Conservation (phyloP, 2,329 filamentous ascomycete genomes). For the Myotisia sp. region DNA sequence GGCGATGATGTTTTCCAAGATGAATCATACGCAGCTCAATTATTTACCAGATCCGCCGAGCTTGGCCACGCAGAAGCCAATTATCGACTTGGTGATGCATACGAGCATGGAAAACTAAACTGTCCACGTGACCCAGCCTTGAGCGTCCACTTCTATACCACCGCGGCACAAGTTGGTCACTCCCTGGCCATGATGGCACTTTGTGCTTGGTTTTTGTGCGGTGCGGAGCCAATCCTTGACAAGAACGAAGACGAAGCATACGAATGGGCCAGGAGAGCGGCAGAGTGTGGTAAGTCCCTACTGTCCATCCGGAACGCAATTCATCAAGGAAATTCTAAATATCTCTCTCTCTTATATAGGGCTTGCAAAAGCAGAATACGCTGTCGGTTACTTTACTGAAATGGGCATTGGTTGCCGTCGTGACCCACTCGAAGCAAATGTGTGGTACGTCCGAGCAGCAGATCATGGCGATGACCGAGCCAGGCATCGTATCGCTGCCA, state of each 20-base stretch:
- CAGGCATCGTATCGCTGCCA: constrained; percentile 71
- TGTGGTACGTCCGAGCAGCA: constrained; percentile 94
- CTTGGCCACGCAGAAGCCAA: constrained; percentile 76
- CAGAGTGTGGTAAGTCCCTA: constrained; percentile 56
- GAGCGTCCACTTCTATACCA: constrained; percentile 95
- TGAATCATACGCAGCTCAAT: constrained; percentile 74
- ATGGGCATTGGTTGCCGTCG: constrained; percentile 94
- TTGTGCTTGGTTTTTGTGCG: constrained; percentile 97
- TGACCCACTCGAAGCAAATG: constrained; percentile 90
- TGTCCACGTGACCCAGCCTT: constrained; percentile 85
- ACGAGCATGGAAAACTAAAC: constrained; percentile 76
- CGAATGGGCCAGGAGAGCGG: constrained; percentile 82
- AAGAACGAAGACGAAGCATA: constrained; percentile 95
- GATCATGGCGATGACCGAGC: constrained; percentile 84
- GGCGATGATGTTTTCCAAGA: constrained; percentile 91
- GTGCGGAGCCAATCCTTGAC: constrained; percentile 77
- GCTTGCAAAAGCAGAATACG: constrained; percentile 65
- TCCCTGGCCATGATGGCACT: constrained; percentile 91
- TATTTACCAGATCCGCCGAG: constrained; percentile 89
- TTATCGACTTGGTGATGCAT: constrained; percentile 84
- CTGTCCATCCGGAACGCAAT: not conserved
- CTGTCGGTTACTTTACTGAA: constrained; percentile 92
- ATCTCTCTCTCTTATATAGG: constrained; percentile 19
- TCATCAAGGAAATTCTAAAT: no score
- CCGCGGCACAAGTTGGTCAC: constrained; percentile 71